Percentiles rank a stretch among this genome's conserved stretches.
Evolutionary conservation across 2,329 filamentous ascomycete genomes (phyloP).

Genomic region (Talaromyces sp.): DNA sequence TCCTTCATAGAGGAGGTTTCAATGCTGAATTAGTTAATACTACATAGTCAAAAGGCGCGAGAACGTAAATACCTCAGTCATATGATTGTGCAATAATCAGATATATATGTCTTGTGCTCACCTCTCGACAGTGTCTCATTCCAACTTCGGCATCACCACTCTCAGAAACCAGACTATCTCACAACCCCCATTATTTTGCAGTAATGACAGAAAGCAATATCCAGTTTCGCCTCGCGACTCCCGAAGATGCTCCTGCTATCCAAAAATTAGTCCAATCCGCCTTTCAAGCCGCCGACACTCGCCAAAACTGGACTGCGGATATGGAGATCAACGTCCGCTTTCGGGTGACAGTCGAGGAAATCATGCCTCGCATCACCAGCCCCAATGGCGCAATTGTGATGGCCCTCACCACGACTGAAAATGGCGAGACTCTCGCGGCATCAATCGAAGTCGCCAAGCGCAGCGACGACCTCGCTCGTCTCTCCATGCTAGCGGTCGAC

Average conservation of each 20-base stretch:
- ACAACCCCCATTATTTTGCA: background rate
- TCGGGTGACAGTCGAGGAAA: constrained; percentile 23
- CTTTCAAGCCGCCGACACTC: constrained; percentile 40
- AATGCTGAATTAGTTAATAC: too few species aligned
- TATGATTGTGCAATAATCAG: background rate
- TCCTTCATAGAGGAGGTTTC: background rate
- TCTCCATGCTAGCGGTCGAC: constrained; percentile 28
- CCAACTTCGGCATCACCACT: background rate
- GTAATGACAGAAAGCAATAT: constrained; percentile 22
- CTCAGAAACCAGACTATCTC: background rate
- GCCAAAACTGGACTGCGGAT: constrained; percentile 37
- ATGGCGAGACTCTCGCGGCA: constrained; percentile 20
- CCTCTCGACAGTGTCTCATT: background rate
- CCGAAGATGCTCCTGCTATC: constrained; percentile 35
- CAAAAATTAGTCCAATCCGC: constrained; percentile 40
- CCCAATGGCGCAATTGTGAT: constrained; percentile 29
- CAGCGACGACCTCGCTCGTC: constrained; percentile 19
- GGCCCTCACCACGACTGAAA: constrained; percentile 15
- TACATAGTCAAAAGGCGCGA: constrained; percentile 1
- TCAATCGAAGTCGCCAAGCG: constrained; percentile 24
- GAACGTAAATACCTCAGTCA: background rate
- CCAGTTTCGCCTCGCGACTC: constrained; percentile 38
- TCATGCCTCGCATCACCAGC: constrained; percentile 27
- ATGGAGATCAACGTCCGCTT: constrained; percentile 29
- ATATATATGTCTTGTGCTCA: background rate